phyloP scores from a whole-genome alignment of 2,329 filamentous ascomycete species.

The Paraphoma sp. region DNA sequence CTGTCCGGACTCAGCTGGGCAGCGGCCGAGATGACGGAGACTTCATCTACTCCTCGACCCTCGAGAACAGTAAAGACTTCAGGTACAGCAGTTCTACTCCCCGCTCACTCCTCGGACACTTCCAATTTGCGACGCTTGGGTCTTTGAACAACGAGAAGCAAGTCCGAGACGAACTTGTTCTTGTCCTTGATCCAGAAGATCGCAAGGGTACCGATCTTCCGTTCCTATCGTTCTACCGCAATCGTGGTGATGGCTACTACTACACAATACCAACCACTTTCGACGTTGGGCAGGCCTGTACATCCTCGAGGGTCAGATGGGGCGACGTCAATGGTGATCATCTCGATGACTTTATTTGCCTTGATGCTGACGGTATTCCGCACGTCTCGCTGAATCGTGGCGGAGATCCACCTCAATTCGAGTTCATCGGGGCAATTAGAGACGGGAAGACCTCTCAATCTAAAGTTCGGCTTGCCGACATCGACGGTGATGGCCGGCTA shows the following conservation, averaged over 20 bases:
- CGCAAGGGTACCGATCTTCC: not conserved
- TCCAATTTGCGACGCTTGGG: conserved; percentile 15
- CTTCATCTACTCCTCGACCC: conserved; percentile 4
- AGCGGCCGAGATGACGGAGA: conserved; percentile 2
- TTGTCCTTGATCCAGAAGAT: conserved; percentile 6
- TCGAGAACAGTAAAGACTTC: conserved; percentile 1
- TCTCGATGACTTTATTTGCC: conserved; percentile 42
- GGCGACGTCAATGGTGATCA: conserved; percentile 38
- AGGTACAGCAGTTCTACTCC: conserved; percentile 1
- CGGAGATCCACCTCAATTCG: conserved; percentile 28
- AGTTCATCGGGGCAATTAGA: conserved; percentile 22
- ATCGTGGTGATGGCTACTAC: not conserved
- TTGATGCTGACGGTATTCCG: conserved; percentile 19
- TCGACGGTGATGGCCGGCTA: conserved; percentile 43
- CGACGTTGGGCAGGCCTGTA: conserved; percentile 3
- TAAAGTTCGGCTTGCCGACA: conserved; percentile 40
- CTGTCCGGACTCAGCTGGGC: conserved; percentile 6
- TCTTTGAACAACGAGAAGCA: conserved; percentile 1
- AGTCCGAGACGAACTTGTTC: conserved; percentile 13
- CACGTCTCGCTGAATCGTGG: conserved; percentile 29
- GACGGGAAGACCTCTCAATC: conserved; percentile 4
- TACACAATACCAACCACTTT: not conserved
- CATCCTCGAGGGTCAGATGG: conserved; percentile 16
- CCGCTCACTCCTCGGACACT: conserved; percentile 3
- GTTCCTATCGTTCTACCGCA: not conserved